Percentiles rank a stretch among this genome's conserved stretches.
Evolutionary conservation across 805 yeast species (phyloP).

Genomic region (Hanseniaspora singularis): DNA sequence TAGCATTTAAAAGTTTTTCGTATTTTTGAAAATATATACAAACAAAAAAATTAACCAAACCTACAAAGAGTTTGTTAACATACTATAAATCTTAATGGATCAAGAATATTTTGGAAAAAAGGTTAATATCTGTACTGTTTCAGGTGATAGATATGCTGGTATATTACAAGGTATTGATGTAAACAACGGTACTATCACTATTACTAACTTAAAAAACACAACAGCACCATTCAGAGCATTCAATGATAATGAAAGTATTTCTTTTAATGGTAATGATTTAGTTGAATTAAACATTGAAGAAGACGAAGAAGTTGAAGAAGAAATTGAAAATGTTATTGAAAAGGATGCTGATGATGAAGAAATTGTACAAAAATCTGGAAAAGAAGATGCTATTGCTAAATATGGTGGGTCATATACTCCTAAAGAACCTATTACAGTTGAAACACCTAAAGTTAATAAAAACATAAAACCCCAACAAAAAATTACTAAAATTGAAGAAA

Average conservation of each 20-base stretch:
- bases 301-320: constrained; percentile 23
- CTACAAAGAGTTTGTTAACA: too few relatives aligned
- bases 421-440: not conserved
- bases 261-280: constrained; percentile 84
- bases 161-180: constrained; percentile 61
- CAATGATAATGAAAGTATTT: constrained; percentile 44
- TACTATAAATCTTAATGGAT: not conserved
- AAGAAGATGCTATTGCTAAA: constrained; percentile 17
- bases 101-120: constrained; percentile 2
- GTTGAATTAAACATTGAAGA: constrained; percentile 80
- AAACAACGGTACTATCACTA: constrained; percentile 31
- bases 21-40: too few relatives aligned
- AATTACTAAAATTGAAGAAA: not conserved
- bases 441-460: not conserved
- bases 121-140: not conserved
- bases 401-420: not conserved
- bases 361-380: constrained; percentile 15
- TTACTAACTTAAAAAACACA: constrained; percentile 65
- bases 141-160: constrained; percentile 59
- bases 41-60: too few relatives aligned
- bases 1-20: too few relatives aligned
- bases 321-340: not conserved
- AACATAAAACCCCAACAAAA: not conserved
- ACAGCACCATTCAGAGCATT: constrained; percentile 36
- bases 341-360: constrained; percentile 7